phyloP scores from a whole-genome alignment of 139 green algal species.

The Dunaliella primolecta region DNA sequence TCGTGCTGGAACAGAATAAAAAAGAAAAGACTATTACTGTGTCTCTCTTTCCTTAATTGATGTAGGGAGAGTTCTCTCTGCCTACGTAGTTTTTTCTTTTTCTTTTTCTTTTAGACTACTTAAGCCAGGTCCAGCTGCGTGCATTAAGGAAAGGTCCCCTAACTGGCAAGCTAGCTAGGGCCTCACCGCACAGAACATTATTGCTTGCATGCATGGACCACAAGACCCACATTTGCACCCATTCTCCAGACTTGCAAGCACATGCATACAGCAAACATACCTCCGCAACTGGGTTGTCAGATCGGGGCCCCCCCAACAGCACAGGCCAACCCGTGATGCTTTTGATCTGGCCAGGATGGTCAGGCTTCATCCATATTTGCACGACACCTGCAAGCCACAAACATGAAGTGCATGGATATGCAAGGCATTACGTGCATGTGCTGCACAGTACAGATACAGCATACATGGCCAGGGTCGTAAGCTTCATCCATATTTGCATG shows the following conservation, averaged over 20 bases:
- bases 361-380: not conserved
- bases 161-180: not conserved
- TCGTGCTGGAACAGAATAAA: no score
- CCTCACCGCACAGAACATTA: not conserved
- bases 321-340: conserved; percentile 8
- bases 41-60: no score
- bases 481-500: not conserved
- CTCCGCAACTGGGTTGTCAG: conserved; percentile 21
- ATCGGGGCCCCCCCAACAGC: conserved; percentile 23
- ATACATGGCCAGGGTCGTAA: not conserved
- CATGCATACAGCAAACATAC: not conserved
- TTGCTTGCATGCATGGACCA: no score
- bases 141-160: not conserved
- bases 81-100: no score
- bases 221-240: not conserved
- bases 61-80: no score
- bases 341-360: not conserved
- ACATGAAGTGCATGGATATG: no score
- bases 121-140: no score
- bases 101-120: no score
- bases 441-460: no score
- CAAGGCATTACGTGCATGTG: no score
- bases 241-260: not conserved
- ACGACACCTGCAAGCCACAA: not conserved
- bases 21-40: no score